A percentile compares a stretch with the other conserved stretches of the same genome.
Evolutionary conservation across 306 rosid species (phyloP).

Genomic region (Acacia crassicarpa): DNA sequence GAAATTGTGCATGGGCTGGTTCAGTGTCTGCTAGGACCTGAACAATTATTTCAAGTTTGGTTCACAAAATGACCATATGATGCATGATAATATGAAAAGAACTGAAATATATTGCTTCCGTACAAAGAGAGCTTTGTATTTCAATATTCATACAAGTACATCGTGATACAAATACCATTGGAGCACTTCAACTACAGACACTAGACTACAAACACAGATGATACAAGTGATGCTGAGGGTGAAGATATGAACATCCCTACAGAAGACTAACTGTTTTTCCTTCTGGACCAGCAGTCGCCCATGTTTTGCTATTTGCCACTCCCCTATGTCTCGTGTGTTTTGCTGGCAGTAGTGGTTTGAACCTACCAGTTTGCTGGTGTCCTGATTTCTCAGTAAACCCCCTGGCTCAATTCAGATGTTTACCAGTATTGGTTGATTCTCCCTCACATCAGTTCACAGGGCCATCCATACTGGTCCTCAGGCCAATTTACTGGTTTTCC

Average conservation of each 20-base stretch:
- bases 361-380: not conserved
- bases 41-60: not conserved
- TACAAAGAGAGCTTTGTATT: not conserved
- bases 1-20: not conserved
- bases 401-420: not conserved
- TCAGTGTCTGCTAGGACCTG: not conserved
- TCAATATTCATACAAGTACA: not conserved
- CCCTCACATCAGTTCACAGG: not conserved
- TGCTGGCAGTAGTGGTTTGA: not conserved
- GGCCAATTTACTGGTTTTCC: not conserved
- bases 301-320: not conserved
- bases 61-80: not conserved
- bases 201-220: not conserved
- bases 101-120: not conserved
- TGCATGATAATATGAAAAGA: not conserved
- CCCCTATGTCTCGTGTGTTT: not conserved
- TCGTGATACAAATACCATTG: not conserved
- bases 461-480: not conserved
- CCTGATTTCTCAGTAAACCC: not conserved
- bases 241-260: not conserved
- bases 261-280: not conserved
- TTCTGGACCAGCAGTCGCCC: not conserved
- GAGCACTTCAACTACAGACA: not conserved
- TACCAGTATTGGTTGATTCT: not conserved
- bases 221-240: not conserved